phyloP scores from a whole-genome alignment of 2,329 filamentous ascomycete species.

The Penicillium sp. region DNA sequence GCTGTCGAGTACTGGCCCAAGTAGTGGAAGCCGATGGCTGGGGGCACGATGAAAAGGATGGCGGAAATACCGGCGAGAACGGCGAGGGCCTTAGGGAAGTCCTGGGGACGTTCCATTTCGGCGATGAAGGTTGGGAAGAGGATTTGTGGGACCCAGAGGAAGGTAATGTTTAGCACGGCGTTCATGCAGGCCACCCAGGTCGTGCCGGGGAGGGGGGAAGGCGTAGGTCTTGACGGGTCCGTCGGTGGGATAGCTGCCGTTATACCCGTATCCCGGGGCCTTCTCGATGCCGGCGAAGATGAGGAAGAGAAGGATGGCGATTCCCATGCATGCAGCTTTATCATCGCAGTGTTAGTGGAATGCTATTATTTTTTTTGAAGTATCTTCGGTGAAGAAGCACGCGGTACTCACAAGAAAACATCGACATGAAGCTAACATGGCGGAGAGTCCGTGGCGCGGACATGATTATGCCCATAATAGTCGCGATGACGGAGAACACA shows the following conservation, averaged over 20 bases:
- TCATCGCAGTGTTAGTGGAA: neutral
- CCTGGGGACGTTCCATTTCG: conserved; percentile 55
- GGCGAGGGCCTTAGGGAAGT: conserved; percentile 56
- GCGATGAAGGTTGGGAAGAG: conserved; percentile 57
- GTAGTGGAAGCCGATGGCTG: conserved; percentile 54
- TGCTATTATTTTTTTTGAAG: too few species aligned
- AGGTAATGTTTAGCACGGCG: conserved; percentile 56
- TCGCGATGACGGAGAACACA: conserved; percentile 52
- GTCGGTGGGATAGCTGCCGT: conserved; percentile 50
- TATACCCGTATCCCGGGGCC: conserved; percentile 51
- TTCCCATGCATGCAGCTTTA: conserved; percentile 51
- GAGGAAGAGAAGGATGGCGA: conserved; percentile 56
- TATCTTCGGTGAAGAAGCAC: neutral
- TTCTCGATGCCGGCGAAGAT: conserved; percentile 54
- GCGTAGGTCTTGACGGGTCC: conserved; percentile 53
- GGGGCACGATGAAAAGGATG: conserved; percentile 56
- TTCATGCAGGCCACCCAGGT: conserved; percentile 55
- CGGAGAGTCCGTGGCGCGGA: conserved; percentile 51
- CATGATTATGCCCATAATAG: conserved; percentile 53
- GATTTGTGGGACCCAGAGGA: conserved; percentile 57
- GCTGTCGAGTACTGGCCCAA: conserved; percentile 56
- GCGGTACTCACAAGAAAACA: conserved; percentile 45
- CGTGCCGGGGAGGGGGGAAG: conserved; percentile 51
- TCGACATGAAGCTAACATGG: conserved; percentile 57
- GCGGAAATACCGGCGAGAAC: conserved; percentile 51